Conservation (phyloP, 2,329 filamentous ascomycete genomes). For the Xylaria digitata region DNA sequence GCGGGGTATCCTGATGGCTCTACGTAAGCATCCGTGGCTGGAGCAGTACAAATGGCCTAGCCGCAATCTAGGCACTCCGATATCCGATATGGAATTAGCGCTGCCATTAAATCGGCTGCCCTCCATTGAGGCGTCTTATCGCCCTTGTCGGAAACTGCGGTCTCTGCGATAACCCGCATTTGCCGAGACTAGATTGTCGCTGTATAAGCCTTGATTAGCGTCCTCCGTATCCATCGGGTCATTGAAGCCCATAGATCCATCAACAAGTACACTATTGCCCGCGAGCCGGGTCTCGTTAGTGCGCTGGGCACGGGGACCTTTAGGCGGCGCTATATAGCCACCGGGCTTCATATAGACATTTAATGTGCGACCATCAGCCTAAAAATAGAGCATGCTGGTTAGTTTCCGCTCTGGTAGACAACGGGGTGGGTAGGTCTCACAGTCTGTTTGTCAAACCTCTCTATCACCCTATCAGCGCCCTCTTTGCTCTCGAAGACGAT, state of each 20-base stretch:
- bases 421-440: conserved; percentile 57
- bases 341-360: conserved; percentile 77
- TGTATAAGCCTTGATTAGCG: conserved; percentile 61
- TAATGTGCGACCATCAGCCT: conserved; percentile 80
- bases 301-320: conserved; percentile 51
- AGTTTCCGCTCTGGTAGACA: conserved; percentile 20
- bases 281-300: conserved; percentile 47
- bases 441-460: conserved; percentile 81
- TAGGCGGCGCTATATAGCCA: conserved; percentile 49
- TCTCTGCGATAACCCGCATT: conserved; percentile 41
- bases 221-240: conserved; percentile 59
- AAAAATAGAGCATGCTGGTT: conserved; percentile 7
- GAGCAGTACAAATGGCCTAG: neutral
- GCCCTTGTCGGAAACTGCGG: conserved; percentile 41
- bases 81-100: neutral
- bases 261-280: conserved; percentile 58
- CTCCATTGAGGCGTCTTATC: conserved; percentile 37
- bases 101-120: neutral
- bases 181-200: conserved; percentile 57
- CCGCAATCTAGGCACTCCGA: neutral
- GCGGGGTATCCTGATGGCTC: neutral
- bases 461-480: conserved; percentile 78
- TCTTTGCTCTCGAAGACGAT: conserved; percentile 78
- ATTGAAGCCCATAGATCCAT: conserved; percentile 66
- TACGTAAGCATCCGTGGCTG: neutral